Conservation (phyloP, 805 yeast genomes). For the Ogataea sp. region DNA sequence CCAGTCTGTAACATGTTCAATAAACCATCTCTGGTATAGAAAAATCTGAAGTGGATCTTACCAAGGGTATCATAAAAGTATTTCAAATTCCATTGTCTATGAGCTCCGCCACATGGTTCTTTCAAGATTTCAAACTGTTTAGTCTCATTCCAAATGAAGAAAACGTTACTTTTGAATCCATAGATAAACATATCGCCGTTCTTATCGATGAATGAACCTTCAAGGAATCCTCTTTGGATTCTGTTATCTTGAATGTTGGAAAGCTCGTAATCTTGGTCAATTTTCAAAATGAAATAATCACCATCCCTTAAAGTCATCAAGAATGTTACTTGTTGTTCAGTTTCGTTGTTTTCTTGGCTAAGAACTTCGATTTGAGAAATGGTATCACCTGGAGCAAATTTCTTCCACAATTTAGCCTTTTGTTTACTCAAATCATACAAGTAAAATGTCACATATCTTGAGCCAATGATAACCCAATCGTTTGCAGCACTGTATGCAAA, state of each 20-base stretch:
- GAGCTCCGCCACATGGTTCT: constrained; percentile 86
- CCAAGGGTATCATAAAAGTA: constrained; percentile 10
- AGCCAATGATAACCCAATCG: constrained; percentile 51
- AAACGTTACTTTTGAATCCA: constrained; percentile 77
- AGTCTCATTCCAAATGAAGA: constrained; percentile 79
- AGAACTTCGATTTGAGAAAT: constrained; percentile 46
- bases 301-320: constrained; percentile 63
- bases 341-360: constrained; percentile 4
- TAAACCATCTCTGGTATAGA: constrained; percentile 51
- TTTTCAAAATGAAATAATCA: constrained; percentile 36
- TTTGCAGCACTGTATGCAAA: constrained; percentile 32
- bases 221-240: constrained; percentile 69
- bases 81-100: constrained; percentile 70
- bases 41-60: constrained; percentile 32
- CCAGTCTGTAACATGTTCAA: constrained; percentile 32
- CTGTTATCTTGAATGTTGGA: constrained; percentile 38
- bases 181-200: constrained; percentile 48
- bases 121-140: constrained; percentile 59
- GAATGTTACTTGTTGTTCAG: constrained; percentile 13
- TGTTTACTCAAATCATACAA: constrained; percentile 36
- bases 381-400: constrained; percentile 58
- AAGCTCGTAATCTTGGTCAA: constrained; percentile 8
- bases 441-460: constrained; percentile 61
- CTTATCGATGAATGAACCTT: constrained; percentile 50
- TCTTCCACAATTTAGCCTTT: constrained; percentile 30